Evolutionary conservation across 2,329 filamentous ascomycete genomes (phyloP), one percentile per base, ranked within the genome.

Genomic region (Verticillium nubilum): DNA sequence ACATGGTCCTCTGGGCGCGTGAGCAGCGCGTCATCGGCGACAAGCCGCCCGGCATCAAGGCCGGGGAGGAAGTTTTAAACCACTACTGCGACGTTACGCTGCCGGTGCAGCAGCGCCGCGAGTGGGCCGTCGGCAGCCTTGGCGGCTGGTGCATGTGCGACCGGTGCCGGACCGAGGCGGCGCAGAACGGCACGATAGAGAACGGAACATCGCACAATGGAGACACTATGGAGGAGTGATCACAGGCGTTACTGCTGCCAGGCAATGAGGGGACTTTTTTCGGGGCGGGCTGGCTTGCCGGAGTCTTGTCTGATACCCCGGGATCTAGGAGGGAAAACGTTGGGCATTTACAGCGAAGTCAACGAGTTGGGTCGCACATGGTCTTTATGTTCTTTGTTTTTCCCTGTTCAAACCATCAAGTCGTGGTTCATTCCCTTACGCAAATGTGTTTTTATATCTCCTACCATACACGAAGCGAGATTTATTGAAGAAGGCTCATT

Each of bases 61-160:
- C 85, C 57, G 93, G 90, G 5, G 87, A 96, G 62, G 94, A 99
- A 77, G 86, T 98, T 52, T 73, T 96, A 63, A 96, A 92, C 70
- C 94, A 98, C 74, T 99, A 99, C 72, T 97, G 93, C 72, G 95
- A 98, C 75, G 82, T 97, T 58, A 80, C 85, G 23, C 72, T 98
- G 61, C 81, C 85, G 0, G 92, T 97, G 2, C 84, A 87, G 65
- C 85, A 95, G 70, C 84, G 95, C 60, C 85, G 95, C 62, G 93
- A 96, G 68, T 97, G 94, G 92, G 91, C 93, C 4, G 79, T 81
- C 54, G 95, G 94, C 5, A 93, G 92, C 61, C 78, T 99, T 57
- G 95, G 95, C 0, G 95, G 95, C 0, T 86, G 86, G 74, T 99
- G 95, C 76, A 87, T 91, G 81, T 99, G 95, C 75, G 77, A 83